These are phyloP conservation scores for Vitis rupestris DNA, from an alignment of 164 flowering plant species.

Conservation along the genomic window DNA sequence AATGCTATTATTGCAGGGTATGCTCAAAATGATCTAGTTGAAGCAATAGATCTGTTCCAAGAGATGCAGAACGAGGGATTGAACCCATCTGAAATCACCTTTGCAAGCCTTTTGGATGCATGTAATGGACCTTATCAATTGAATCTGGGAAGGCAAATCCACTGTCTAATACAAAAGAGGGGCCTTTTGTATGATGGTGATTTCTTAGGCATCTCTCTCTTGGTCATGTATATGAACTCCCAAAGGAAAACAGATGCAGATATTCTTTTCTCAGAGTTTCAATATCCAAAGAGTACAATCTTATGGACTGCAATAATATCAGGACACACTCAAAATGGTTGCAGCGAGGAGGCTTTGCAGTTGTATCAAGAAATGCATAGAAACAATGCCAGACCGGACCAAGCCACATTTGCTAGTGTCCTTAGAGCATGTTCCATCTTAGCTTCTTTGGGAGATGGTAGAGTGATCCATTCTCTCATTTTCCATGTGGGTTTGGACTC, in stretches of 20 bases:
- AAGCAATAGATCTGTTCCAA: slow-evolving; percentile 49
- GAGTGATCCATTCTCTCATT: slow-evolving; percentile 60
- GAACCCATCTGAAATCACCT: slow-evolving; percentile 69
- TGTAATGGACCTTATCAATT: slow-evolving; percentile 35
- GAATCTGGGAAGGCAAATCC: slow-evolving; percentile 67
- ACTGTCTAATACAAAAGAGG: slow-evolving; percentile 50
- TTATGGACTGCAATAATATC: slow-evolving; percentile 88
- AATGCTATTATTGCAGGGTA: slow-evolving; percentile 84
- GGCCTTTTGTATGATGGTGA: slow-evolving; percentile 46
- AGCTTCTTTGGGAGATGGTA: slow-evolving; percentile 64
- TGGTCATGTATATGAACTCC: slow-evolving; percentile 68
- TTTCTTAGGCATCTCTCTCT: slow-evolving; percentile 62
- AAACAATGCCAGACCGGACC: slow-evolving; percentile 56
- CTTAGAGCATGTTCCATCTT: slow-evolving; percentile 69
- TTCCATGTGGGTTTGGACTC: slow-evolving; percentile 53
- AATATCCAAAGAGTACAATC: slow-evolving; percentile 45
- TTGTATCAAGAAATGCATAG: slow-evolving; percentile 60
- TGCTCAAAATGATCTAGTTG: slow-evolving; percentile 35
- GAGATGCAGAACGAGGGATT: slow-evolving; percentile 53
- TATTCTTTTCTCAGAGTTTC: slow-evolving; percentile 60
- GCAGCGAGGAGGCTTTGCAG: slow-evolving; percentile 50
- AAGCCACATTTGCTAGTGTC: slow-evolving; percentile 78
- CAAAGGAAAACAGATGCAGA: slow-evolving; percentile 44
- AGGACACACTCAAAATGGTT: slow-evolving; percentile 62
- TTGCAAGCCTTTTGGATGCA: slow-evolving; percentile 66